A percentile compares a stretch with the other conserved stretches of the same genome.
Evolutionary conservation across 2,329 filamentous ascomycete genomes (phyloP).

Genomic region (Alternaria solani): DNA sequence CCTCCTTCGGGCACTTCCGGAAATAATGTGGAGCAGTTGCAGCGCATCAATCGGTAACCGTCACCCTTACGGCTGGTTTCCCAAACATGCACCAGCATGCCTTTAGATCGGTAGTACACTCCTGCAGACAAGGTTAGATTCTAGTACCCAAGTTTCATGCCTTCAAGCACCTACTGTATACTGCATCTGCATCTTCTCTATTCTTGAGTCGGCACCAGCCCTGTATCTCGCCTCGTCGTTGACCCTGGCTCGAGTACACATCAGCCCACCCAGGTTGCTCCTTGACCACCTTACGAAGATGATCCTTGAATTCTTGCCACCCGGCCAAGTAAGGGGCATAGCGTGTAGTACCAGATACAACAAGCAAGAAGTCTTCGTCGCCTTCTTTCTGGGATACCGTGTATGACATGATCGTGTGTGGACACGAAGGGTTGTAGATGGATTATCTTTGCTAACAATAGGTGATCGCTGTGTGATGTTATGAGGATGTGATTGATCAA

Average conservation of each 20-base stretch:
- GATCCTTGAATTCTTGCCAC: conserved; percentile 52
- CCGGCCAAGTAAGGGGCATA: conserved; percentile 39
- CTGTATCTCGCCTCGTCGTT: conserved; percentile 41
- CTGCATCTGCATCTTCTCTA: conserved; percentile 45
- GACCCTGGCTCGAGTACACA: conserved; percentile 37
- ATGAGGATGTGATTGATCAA: not conserved
- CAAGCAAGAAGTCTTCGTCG: conserved; percentile 41
- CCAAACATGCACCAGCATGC: conserved; percentile 45
- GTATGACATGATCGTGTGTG: conserved; percentile 20
- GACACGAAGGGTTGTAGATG: not conserved
- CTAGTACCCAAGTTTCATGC: conserved; percentile 4
- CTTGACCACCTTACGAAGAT: conserved; percentile 43
- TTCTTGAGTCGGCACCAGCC: conserved; percentile 49
- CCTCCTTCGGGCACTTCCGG: conserved; percentile 30
- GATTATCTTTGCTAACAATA: not conserved
- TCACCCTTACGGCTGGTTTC: conserved; percentile 39
- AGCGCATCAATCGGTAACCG: conserved; percentile 41
- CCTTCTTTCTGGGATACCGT: conserved; percentile 24
- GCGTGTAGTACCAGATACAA: conserved; percentile 36
- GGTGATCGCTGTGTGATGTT: not conserved
- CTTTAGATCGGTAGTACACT: conserved; percentile 30
- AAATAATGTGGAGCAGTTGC: conserved; percentile 46
- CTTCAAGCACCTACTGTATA: conserved; percentile 37
- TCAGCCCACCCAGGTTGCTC: conserved; percentile 51
- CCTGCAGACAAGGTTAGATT: conserved; percentile 19